A percentile compares a stretch with the other conserved stretches of the same genome.
phyloP scores from a whole-genome alignment of 805 yeast species.

The Kazachstania africana region DNA sequence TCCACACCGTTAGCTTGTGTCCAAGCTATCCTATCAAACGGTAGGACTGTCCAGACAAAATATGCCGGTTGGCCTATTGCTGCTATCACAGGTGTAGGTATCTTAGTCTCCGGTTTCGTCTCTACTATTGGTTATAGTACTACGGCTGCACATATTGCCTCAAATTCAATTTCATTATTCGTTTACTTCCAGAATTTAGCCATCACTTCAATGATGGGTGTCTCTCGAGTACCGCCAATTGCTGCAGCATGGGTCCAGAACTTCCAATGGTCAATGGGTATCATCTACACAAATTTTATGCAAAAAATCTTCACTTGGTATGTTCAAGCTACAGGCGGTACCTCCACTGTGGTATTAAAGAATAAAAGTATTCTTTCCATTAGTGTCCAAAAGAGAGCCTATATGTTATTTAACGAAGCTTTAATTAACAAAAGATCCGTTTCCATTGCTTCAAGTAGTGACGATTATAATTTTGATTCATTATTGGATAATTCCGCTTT shows the following conservation, averaged over 20 bases:
- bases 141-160: slow-evolving; percentile 96
- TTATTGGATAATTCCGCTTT: slow-evolving; percentile 38
- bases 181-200: slow-evolving; percentile 91
- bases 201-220: slow-evolving; percentile 91
- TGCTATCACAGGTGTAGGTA: slow-evolving; percentile 77
- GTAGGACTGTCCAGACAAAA: slow-evolving; percentile 85
- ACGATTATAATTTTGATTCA: slow-evolving; percentile 36
- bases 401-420: too few relatives aligned
- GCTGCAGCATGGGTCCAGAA: slow-evolving; percentile 98
- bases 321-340: slow-evolving; percentile 89
- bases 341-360: slow-evolving; percentile 60
- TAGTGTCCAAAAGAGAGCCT: slow-evolving; percentile 63
- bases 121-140: slow-evolving; percentile 81
- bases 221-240: slow-evolving; percentile 83
- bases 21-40: slow-evolving; percentile 74
- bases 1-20: slow-evolving; percentile 72
- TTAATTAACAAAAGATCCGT: slow-evolving; percentile 26
- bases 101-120: slow-evolving; percentile 75
- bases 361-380: slow-evolving; percentile 59
- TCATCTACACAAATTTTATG: slow-evolving; percentile 64
- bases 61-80: slow-evolving; percentile 96
- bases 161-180: slow-evolving; percentile 85
- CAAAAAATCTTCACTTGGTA: slow-evolving; percentile 87
- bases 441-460: slow-evolving; percentile 19
- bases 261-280: slow-evolving; percentile 93